Percentiles rank a stretch among this genome's conserved stretches.
phyloP scores from a whole-genome alignment of 179 eudicot species.

The Beta macrorhiza region DNA sequence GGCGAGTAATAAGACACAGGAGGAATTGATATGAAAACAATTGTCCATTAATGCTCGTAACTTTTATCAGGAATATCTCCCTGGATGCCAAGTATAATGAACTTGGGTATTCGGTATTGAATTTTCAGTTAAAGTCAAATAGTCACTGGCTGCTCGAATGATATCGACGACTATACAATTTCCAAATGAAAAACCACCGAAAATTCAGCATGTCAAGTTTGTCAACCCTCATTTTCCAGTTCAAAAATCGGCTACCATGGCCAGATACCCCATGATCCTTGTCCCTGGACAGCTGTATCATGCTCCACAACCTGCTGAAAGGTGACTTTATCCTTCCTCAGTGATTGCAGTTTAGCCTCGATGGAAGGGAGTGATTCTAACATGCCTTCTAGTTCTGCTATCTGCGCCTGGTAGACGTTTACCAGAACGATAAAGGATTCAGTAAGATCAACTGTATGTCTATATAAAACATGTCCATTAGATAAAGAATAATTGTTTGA shows the following conservation, averaged over 20 bases:
- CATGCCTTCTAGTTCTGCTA: conserved; percentile 61
- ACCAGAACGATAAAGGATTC: conserved; percentile 2
- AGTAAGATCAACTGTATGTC: neutral
- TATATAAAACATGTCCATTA: neutral
- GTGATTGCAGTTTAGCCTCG: conserved; percentile 66
- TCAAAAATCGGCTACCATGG: conserved; percentile 43
- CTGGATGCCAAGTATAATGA: neutral
- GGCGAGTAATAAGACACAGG: too few species aligned
- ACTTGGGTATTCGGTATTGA: neutral
- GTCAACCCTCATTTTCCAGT: conserved; percentile 37
- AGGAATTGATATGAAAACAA: too few species aligned
- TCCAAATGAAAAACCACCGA: neutral
- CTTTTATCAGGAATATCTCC: neutral
- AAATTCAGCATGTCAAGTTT: neutral
- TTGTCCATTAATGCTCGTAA: neutral
- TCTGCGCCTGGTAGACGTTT: conserved; percentile 72
- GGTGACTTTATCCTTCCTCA: conserved; percentile 63
- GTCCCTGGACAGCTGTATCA: conserved; percentile 39
- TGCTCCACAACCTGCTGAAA: conserved; percentile 57
- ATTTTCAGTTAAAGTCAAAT: neutral
- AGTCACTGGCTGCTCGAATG: neutral
- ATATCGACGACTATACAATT: neutral
- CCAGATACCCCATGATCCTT: conserved; percentile 73
- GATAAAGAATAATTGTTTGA: neutral
- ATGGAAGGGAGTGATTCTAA: conserved; percentile 66